phyloP scores from a whole-genome alignment of 2,329 filamentous ascomycete species.

The Colletotrichum sp. region DNA sequence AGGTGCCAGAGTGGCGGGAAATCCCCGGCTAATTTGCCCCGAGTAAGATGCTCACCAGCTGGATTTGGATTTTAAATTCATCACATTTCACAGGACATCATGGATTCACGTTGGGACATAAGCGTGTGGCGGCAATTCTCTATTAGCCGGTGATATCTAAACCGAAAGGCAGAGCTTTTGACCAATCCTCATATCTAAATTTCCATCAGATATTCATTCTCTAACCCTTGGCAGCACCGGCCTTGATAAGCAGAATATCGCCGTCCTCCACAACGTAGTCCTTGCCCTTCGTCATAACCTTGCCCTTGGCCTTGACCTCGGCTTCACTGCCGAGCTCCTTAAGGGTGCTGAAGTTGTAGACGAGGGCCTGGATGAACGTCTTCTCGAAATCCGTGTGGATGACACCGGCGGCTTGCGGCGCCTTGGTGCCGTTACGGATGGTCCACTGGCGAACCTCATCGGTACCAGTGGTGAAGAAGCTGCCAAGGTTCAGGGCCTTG shows the following conservation, averaged over 20 bases:
- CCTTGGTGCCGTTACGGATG: slow-evolving; percentile 93
- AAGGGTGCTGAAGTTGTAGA: slow-evolving; percentile 85
- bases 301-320: slow-evolving; percentile 90
- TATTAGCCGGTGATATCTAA: slow-evolving; percentile 22
- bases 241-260: slow-evolving; percentile 87
- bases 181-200: slow-evolving; percentile 18
- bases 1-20: background rate
- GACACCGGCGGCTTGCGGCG: slow-evolving; percentile 95
- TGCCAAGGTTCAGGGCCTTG: slow-evolving; percentile 85
- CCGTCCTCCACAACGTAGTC: slow-evolving; percentile 91
- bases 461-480: slow-evolving; percentile 95
- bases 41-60: fast-evolving
- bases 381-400: slow-evolving; percentile 99
- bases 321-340: slow-evolving; percentile 90
- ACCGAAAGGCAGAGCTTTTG: slow-evolving; percentile 22
- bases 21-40: background rate
- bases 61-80: background rate
- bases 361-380: slow-evolving; percentile 96
- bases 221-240: slow-evolving; percentile 78
- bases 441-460: slow-evolving; percentile 99
- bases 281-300: slow-evolving; percentile 98
- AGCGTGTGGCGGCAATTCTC: background rate
- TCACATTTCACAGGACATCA: background rate
- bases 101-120: background rate
- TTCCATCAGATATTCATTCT: slow-evolving; percentile 19